Conservation (phyloP, 805 yeast species). For the Gaillardinia entomophila region DNA sequence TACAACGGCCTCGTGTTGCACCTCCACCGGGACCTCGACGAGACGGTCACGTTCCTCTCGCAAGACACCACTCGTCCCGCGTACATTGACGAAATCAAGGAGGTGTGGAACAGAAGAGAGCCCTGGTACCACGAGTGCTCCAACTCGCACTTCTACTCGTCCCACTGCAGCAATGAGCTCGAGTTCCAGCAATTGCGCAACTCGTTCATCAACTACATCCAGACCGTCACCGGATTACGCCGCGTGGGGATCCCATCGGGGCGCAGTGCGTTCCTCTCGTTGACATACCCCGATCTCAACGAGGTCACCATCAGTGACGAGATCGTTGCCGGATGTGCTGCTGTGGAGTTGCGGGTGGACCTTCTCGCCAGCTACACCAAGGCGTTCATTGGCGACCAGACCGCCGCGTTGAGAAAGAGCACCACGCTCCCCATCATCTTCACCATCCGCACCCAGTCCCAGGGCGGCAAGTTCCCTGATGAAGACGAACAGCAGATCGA, state of each 20-base stretch:
- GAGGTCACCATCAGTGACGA: conserved; percentile 41
- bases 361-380: conserved; percentile 45
- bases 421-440: conserved; percentile 71
- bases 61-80: conserved; percentile 87
- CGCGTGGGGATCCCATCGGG: conserved; percentile 32
- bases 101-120: conserved; percentile 83
- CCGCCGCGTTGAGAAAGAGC: conserved; percentile 61
- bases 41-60: conserved; percentile 68
- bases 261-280: conserved; percentile 66
- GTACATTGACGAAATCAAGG: conserved; percentile 68
- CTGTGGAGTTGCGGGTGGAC: conserved; percentile 82
- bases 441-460: conserved; percentile 70
- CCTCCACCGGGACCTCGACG: conserved; percentile 79
- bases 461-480: conserved; percentile 81
- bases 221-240: conserved; percentile 54
- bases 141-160: conserved; percentile 69
- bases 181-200: conserved; percentile 54
- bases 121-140: conserved; percentile 75
- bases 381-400: conserved; percentile 65
- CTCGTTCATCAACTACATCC: conserved; percentile 54
- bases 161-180: conserved; percentile 52
- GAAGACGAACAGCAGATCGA: conserved; percentile 42
- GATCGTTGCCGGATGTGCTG: conserved; percentile 64
- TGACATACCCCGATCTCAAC: conserved; percentile 60
- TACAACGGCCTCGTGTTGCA: conserved; percentile 76